Evolutionary conservation across 805 yeast genomes (phyloP), one percentile per base, ranked within the genome.

Genomic region (Candida hispaniensis): DNA sequence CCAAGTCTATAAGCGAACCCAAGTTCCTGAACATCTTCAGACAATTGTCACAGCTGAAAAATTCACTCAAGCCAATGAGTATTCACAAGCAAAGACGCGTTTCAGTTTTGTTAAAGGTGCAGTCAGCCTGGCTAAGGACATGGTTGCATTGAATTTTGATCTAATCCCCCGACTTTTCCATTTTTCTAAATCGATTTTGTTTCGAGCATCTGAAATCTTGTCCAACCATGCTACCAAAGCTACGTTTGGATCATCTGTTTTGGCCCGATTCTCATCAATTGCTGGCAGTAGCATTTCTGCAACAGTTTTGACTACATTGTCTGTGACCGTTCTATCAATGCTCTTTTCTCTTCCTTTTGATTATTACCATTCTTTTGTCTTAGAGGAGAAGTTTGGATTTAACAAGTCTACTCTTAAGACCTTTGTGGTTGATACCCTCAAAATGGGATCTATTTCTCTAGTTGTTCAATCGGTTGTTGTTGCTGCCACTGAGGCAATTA

Each of bases 331-430:
- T 14, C 41, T 75, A 27, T 62, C 75, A 6, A 61, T 75, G 2
- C 33, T 82, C 2, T 40, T 73, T 18, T 63, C 71, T 3, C 54
- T 79, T 38, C 98, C 98, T 3, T 51, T 75, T 14, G 64, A 75
- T 7, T 75, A 79, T 54, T 86, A 85, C 58, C 63, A 69, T 40
- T 78, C 79, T 48, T 91, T 91, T 61, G 86, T 85, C 10, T 65
- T 91, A 47, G 98, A 91, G 59, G 94, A 88, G 55, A 73, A 73
- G 58, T 88, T 67, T 50, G 98, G 98, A 1, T 91, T 91, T 63
- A 91, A 91, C 63, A 91, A 91, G 58, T 66, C 72, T 46, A 88
- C 96, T 3, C 42, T 66, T 11, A 59, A 63, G 33, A 62, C 83
- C 33, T 91, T 93, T 80, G 38, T 80, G 15, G 52, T 69, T 15